Conservation (phyloP, 805 yeast species). For the Candida nemodendra region DNA sequence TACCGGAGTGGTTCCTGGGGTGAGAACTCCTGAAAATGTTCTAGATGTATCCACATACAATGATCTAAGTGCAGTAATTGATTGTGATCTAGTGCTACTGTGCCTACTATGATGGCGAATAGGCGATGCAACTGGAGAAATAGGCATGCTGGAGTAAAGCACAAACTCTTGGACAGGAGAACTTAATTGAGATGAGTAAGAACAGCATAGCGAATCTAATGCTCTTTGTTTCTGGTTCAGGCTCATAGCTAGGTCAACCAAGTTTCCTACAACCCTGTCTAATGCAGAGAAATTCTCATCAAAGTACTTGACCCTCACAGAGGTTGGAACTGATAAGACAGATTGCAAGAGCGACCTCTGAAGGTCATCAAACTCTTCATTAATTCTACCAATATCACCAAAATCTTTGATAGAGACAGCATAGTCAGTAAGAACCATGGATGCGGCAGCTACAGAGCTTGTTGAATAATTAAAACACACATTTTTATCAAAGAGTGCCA, state of each 20-base stretch:
- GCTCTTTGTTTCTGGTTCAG: slow-evolving; percentile 26
- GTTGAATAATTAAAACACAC: slow-evolving; percentile 50
- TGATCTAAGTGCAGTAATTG: slow-evolving; percentile 23
- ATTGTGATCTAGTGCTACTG: slow-evolving; percentile 23
- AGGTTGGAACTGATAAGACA: slow-evolving; percentile 24
- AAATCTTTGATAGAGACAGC: slow-evolving; percentile 39
- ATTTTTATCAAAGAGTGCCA: slow-evolving; percentile 60
- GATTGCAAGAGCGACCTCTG: slow-evolving; percentile 27
- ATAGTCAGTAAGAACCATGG: slow-evolving; percentile 45
- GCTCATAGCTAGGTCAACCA: slow-evolving; percentile 27
- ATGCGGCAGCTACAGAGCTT: slow-evolving; percentile 49
- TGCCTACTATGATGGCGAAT: slow-evolving; percentile 20
- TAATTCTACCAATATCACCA: slow-evolving; percentile 31
- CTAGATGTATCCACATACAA: slow-evolving; percentile 21
- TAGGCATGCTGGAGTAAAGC: slow-evolving; percentile 22
- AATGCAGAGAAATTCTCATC: slow-evolving; percentile 13
- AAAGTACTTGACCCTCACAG: slow-evolving; percentile 28
- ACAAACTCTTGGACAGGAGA: slow-evolving; percentile 23
- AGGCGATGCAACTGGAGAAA: slow-evolving; percentile 34
- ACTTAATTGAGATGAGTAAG: slow-evolving; percentile 9
- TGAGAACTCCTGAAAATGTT: slow-evolving; percentile 19
- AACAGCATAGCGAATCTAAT: slow-evolving; percentile 12
- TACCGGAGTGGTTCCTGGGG: slow-evolving; percentile 33
- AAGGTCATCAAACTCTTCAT: slow-evolving; percentile 31
- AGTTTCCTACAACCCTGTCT: slow-evolving; percentile 22